phyloP scores from a whole-genome alignment of 306 rosid genomes.

The Calophaca sinica region DNA sequence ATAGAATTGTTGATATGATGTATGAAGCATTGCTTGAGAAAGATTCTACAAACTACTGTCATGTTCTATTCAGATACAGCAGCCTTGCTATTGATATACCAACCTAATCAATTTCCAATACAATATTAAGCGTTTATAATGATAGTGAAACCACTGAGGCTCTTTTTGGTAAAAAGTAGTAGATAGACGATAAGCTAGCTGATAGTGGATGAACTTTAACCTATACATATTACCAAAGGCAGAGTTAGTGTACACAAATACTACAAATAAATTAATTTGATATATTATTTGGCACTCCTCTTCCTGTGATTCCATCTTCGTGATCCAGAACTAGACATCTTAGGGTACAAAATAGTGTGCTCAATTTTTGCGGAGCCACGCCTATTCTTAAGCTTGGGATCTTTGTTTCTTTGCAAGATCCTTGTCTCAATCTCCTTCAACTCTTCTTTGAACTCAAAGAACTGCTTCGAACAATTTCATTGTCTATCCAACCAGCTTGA shows the following conservation, averaged over 20 bases:
- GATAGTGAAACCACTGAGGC: no score
- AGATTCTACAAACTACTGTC: no score
- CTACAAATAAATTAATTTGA: conserved; percentile 49
- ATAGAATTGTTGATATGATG: no score
- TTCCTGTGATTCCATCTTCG: conserved; percentile 53
- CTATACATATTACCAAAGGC: not conserved
- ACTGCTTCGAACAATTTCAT: conserved; percentile 53
- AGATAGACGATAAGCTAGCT: no score
- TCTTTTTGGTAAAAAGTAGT: no score
- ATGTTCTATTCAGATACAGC: no score
- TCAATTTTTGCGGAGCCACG: conserved; percentile 57
- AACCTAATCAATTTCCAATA: no score
- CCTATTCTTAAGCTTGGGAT: conserved; percentile 70
- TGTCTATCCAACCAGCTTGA: conserved; percentile 63
- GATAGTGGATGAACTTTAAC: no score
- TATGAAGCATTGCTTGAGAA: no score
- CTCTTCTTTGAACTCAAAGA: conserved; percentile 61
- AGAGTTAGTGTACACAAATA: not conserved
- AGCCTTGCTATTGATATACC: no score
- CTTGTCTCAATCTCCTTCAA: conserved; percentile 56
- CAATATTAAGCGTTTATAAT: no score
- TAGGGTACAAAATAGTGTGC: conserved; percentile 57
- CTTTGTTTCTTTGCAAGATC: conserved; percentile 61
- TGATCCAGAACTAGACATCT: conserved; percentile 51
- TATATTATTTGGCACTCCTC: conserved; percentile 69